Percentiles rank a stretch among this genome's conserved stretches.
Conservation (phyloP, 2,329 filamentous ascomycete species). For the Penicillium concentricum region DNA sequence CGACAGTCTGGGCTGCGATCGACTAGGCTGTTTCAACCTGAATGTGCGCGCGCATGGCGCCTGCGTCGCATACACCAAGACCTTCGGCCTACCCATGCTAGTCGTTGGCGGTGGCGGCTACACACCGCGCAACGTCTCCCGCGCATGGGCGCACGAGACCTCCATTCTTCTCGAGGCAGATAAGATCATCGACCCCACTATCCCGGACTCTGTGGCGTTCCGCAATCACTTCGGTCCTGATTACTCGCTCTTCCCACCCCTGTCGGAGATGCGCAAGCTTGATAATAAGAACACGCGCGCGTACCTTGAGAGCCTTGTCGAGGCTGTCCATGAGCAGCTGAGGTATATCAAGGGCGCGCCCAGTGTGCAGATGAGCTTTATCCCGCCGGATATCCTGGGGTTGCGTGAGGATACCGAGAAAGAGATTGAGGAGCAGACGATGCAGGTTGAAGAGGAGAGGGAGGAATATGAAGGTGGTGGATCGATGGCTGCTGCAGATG, state of each 20-base stretch:
- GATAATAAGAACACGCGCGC: slow-evolving; percentile 79
- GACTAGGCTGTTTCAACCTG: slow-evolving; percentile 92
- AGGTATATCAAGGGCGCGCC: slow-evolving; percentile 81
- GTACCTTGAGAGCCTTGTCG: slow-evolving; percentile 71
- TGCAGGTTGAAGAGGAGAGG: slow-evolving; percentile 37
- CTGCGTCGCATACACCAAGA: slow-evolving; percentile 87
- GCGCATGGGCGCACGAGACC: slow-evolving; percentile 96
- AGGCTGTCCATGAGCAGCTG: slow-evolving; percentile 79
- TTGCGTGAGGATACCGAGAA: slow-evolving; percentile 50
- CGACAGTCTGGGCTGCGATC: slow-evolving; percentile 89
- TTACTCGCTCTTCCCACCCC: slow-evolving; percentile 80
- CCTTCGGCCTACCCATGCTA: slow-evolving; percentile 74
- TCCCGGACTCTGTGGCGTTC: slow-evolving; percentile 80
- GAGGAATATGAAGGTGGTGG: slow-evolving; percentile 41
- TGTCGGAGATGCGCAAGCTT: slow-evolving; percentile 67
- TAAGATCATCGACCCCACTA: slow-evolving; percentile 66
- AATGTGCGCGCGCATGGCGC: slow-evolving; percentile 92
- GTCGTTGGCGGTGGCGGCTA: slow-evolving; percentile 95
- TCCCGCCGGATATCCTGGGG: slow-evolving; percentile 72
- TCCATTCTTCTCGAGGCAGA: slow-evolving; percentile 78
- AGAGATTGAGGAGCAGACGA: slow-evolving; percentile 46
- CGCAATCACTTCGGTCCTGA: slow-evolving; percentile 85
- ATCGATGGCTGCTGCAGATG: slow-evolving; percentile 9
- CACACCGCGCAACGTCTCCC: slow-evolving; percentile 92
- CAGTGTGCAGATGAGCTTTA: slow-evolving; percentile 78